Evolutionary conservation across 78 protist species (phyloP).

Genomic region (Cyanophora paradoxa): DNA sequence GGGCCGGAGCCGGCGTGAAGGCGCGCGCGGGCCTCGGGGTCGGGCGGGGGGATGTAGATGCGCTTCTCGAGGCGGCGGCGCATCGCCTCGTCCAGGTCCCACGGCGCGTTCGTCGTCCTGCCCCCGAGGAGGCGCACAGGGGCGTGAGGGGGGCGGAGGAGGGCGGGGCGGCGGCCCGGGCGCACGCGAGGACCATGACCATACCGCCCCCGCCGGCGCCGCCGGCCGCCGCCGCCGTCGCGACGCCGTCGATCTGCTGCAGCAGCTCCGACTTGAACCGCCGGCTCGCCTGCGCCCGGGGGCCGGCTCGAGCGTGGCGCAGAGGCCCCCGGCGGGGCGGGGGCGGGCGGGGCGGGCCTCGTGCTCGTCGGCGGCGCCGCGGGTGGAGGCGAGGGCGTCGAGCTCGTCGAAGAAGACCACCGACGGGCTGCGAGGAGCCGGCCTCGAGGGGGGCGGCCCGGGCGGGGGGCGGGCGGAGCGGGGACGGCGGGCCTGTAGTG

Average conservation of each 20-base stretch:
- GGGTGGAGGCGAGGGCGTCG: conserved; percentile 17
- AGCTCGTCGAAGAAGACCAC: conserved; percentile 40
- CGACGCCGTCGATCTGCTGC: conserved; percentile 28
- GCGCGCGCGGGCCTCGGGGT: not conserved
- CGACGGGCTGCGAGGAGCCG: too few relatives aligned
- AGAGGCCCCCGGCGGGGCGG: not conserved
- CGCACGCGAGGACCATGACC: conserved; percentile 11
- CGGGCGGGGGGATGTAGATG: conserved; percentile 32
- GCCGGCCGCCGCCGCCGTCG: not conserved
- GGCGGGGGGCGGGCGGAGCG: too few relatives aligned
- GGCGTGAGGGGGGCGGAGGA: not conserved
- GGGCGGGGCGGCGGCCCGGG: not conserved
- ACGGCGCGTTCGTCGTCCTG: conserved; percentile 28
- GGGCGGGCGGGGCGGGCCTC: not conserved
- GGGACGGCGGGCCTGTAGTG: conserved; percentile 21
- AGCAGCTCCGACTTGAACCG: conserved; percentile 22
- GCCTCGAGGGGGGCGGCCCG: too few relatives aligned
- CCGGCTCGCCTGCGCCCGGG: not conserved
- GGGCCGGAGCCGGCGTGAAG: not conserved
- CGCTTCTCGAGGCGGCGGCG: conserved; percentile 39
- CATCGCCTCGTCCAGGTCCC: conserved; percentile 24
- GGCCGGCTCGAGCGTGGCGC: not conserved
- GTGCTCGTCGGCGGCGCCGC: not conserved
- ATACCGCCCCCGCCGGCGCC: not conserved
- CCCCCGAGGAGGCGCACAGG: not conserved